Conservation (phyloP, 1,284 basidiomycete genomes). For the Lentinula novae-zelandiae region DNA sequence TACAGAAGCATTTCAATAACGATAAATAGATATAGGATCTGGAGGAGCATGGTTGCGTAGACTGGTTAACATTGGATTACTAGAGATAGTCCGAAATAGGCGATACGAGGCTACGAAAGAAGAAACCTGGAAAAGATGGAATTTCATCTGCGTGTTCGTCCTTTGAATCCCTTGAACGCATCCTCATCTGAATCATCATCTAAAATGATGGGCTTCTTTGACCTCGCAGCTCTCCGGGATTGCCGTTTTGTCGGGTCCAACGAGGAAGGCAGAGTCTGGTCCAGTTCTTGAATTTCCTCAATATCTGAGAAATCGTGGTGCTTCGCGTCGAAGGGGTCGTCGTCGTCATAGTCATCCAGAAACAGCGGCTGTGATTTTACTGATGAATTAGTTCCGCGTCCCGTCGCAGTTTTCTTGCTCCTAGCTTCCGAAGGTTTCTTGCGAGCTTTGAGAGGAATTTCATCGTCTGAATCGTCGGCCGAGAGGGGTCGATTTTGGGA, state of each 20-base stretch:
- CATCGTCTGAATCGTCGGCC: conserved; percentile 32
- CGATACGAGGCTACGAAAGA: not conserved
- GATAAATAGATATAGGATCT: too few species aligned
- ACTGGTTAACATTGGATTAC: too few species aligned
- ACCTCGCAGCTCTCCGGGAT: conserved; percentile 1
- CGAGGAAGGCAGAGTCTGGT: conserved; percentile 30
- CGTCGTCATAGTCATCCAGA: conserved; percentile 30
- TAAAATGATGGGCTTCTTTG: conserved; percentile 28
- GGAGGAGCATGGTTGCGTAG: too few species aligned
- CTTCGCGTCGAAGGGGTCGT: not conserved
- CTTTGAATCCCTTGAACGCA: conserved; percentile 62
- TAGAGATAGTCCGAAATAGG: too few species aligned
- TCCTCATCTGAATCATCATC: conserved; percentile 73
- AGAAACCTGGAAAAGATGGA: not conserved
- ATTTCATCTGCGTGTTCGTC: conserved; percentile 25
- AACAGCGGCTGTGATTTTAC: conserved; percentile 35
- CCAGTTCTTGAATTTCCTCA: conserved; percentile 11
- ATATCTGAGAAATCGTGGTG: not conserved
- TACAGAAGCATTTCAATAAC: too few species aligned
- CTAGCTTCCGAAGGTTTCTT: conserved; percentile 11
- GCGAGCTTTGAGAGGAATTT: conserved; percentile 16
- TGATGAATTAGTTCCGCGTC: conserved; percentile 2
- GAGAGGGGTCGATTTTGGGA: conserved; percentile 10
- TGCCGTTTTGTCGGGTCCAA: not conserved
- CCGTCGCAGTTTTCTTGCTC: conserved; percentile 9